These are phyloP conservation scores for Primulina huaijiensis DNA, from an alignment of 257 asterid species.

Conservation along the genomic window DNA sequence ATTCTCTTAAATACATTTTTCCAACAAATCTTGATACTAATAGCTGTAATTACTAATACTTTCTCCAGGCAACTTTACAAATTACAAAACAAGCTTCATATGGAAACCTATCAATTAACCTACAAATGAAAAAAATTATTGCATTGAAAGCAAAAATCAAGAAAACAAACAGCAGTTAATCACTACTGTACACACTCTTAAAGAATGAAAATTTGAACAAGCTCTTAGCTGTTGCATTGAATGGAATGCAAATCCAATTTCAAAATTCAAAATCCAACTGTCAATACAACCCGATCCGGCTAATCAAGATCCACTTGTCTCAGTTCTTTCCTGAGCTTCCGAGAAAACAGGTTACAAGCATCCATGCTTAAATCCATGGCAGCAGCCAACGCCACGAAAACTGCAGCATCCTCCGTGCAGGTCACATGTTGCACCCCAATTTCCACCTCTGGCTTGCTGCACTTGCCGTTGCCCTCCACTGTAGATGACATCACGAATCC, in stretches of 20 bases:
- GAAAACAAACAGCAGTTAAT: constrained; percentile 32
- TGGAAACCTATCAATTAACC: constrained; percentile 27
- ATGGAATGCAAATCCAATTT: constrained; percentile 19
- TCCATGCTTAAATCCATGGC: constrained; percentile 95
- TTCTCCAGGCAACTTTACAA: too few relatives aligned
- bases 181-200: constrained; percentile 54
- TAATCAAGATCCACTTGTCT: constrained; percentile 57
- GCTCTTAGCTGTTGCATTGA: constrained; percentile 21
- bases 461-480: constrained; percentile 59
- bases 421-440: constrained; percentile 90
- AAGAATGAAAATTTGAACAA: neutral
- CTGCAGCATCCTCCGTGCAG: constrained; percentile 97
- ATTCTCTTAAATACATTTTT: too few relatives aligned
- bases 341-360: constrained; percentile 73
- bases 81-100: too few relatives aligned
- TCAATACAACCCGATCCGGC: constrained; percentile 29
- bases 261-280: constrained; percentile 15
- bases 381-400: constrained; percentile 90
- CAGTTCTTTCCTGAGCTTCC: constrained; percentile 77
- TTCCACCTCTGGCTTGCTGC: constrained; percentile 84
- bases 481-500: constrained; percentile 96
- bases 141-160: constrained; percentile 8
- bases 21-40: too few relatives aligned
- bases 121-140: constrained; percentile 32
- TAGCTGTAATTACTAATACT: too few relatives aligned